phyloP scores from a whole-genome alignment of 345 rosid species.

The Rhizophora apiculata region DNA sequence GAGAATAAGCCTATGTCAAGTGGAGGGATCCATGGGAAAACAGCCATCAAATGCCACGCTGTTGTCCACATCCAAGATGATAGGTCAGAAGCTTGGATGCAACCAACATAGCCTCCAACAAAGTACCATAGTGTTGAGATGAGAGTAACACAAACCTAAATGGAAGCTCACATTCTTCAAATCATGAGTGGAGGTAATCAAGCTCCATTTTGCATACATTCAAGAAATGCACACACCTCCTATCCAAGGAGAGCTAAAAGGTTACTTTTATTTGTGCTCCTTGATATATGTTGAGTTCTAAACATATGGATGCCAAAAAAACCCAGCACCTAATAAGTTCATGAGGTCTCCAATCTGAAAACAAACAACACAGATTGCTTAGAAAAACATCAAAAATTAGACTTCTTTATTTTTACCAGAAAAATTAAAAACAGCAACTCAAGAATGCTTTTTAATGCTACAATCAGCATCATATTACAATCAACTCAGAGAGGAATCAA shows the following conservation, averaged over 20 bases:
- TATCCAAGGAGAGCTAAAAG: conserved; percentile 53
- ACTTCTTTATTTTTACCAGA: too few species aligned
- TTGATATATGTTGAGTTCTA: conserved; percentile 55
- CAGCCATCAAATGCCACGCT: conserved; percentile 44
- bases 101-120: conserved; percentile 33
- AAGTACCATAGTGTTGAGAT: conserved; percentile 50
- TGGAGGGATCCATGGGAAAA: conserved; percentile 67
- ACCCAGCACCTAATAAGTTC: conserved; percentile 58
- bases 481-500: background rate
- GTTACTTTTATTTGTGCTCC: conserved; percentile 43
- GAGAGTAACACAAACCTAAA: conserved; percentile 48
- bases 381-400: too few species aligned
- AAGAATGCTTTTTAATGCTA: background rate
- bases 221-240: conserved; percentile 33
- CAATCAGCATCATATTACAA: background rate
- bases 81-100: conserved; percentile 24
- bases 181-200: background rate
- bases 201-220: background rate
- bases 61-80: conserved; percentile 49
- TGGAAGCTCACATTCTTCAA: conserved; percentile 17
- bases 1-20: conserved; percentile 58
- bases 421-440: background rate
- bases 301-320: conserved; percentile 69
- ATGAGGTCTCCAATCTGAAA: conserved; percentile 59
- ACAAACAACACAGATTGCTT: background rate